Conservation (phyloP, 2,329 filamentous ascomycete species). For the Botrytis byssoidea region DNA sequence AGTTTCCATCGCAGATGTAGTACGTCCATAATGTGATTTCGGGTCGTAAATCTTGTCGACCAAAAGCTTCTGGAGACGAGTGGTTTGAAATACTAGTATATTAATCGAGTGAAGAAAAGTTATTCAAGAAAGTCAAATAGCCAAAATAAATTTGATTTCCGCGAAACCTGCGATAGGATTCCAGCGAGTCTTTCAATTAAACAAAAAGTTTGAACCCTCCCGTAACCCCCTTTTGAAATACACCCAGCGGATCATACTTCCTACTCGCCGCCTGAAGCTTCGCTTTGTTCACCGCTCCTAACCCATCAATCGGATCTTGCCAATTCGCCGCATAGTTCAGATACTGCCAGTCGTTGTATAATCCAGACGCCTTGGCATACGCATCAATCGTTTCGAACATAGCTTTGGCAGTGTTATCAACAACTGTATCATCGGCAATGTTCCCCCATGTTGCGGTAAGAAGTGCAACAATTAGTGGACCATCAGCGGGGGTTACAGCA, state of each 20-base stretch:
- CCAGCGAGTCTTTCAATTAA: too few relatives aligned
- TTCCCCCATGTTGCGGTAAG: slow-evolving; percentile 3
- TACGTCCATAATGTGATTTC: neutral
- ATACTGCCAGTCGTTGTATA: slow-evolving; percentile 33
- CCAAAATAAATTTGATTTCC: too few relatives aligned
- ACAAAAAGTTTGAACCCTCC: slow-evolving; percentile 34
- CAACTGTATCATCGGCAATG: neutral
- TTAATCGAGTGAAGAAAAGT: neutral
- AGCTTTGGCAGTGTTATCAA: neutral
- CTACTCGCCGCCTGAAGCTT: slow-evolving; percentile 36
- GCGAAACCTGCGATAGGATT: too few relatives aligned
- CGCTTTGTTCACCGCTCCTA: slow-evolving; percentile 43
- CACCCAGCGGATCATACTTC: slow-evolving; percentile 42
- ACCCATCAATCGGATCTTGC: slow-evolving; percentile 44
- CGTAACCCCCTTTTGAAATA: slow-evolving; percentile 41
- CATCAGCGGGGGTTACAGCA: neutral
- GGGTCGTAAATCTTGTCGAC: neutral
- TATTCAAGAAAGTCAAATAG: neutral
- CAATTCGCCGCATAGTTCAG: slow-evolving; percentile 47
- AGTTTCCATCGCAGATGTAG: neutral
- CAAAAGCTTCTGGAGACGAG: neutral
- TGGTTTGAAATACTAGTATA: neutral
- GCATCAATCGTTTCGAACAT: slow-evolving; percentile 9
- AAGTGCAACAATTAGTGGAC: slow-evolving; percentile 13
- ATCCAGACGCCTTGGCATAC: neutral